A percentile compares a stretch with the other conserved stretches of the same genome.
Conservation (phyloP, 306 rosid species). For the Aeschynomene evenia region DNA sequence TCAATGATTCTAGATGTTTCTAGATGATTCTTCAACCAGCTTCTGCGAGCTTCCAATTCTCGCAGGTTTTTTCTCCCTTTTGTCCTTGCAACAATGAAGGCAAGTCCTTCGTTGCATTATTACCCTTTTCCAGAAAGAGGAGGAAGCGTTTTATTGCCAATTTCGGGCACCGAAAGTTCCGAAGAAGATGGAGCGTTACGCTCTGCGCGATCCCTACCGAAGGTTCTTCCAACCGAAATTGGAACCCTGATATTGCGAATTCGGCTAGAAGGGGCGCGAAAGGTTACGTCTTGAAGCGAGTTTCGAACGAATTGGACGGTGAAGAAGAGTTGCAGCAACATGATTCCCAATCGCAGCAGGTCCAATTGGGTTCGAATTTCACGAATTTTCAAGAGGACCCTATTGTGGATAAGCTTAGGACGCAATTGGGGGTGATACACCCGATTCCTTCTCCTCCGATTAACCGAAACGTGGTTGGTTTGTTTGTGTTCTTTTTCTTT, state of each 20-base stretch:
- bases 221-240: conserved; percentile 26
- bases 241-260: conserved; percentile 39
- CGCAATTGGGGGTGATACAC: conserved; percentile 92
- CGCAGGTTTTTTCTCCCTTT: conserved; percentile 31
- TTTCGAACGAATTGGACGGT: conserved; percentile 47
- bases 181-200: conserved; percentile 42
- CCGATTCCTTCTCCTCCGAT: conserved; percentile 94
- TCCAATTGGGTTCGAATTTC: conserved; percentile 62
- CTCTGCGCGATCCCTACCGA: conserved; percentile 47
- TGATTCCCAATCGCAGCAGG: conserved; percentile 32
- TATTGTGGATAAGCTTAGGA: conserved; percentile 83
- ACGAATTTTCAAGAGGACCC: conserved; percentile 79
- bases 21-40: conserved; percentile 63
- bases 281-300: conserved; percentile 48
- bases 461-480: conserved; percentile 68
- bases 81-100: conserved; percentile 52
- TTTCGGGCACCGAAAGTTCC: conserved; percentile 33
- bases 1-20: conserved; percentile 36
- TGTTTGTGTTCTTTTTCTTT: conserved; percentile 88
- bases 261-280: conserved; percentile 46
- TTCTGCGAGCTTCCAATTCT: conserved; percentile 47
- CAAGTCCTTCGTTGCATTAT: background rate
- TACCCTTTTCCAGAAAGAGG: conserved; percentile 39
- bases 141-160: conserved; percentile 37
- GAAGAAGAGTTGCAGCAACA: conserved; percentile 18